Evolutionary conservation across 768 basidiomycete species (phyloP), one percentile per base, ranked within the genome.

Genomic region (Xerocomus spinulosus): DNA sequence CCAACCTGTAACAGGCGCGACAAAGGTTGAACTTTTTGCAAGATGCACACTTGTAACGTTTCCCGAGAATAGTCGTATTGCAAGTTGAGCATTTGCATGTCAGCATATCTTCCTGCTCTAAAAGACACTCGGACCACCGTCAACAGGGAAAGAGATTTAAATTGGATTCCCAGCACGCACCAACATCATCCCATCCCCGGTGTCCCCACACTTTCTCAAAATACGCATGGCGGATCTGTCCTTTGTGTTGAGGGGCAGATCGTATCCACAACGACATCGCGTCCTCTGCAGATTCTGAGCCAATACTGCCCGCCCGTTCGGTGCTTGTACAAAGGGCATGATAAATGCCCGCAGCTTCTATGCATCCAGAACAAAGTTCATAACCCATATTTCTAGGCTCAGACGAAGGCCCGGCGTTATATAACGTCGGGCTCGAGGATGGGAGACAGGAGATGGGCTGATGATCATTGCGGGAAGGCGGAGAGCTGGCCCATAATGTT

Each of bases 151-250:
- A 21, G 20, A 9, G 9, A 12, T 29, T 10, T 20, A 5, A 20
- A 17, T 26, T 14, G 15, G 29, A 34, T 12, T 26, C 36, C 29
- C 17, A 38, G 32, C 36, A 76, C 86, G 52, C 60, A 92, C 92
- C 89, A 44, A 96, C 83, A 60, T 92, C 88, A 48, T 82, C 82
- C 94, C 94, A 96, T 1, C 89, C 87, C 34, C 71, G 69, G 26
- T 77, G 77, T 1, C 83, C 83, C 94, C 93, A 96, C 3, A 87
- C 75, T 64, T 88, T 88, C 68, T 95, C 93, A 36, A 80, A 67
- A 62, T 87, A 97, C 2, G 88, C 85, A 62, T 97, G 93, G 10
- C 93, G 77, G 40, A 85, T 65, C 51, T 86, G 78, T 13, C 88
- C 88, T 63, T 88, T 90, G 56, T 70, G 71, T 41, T 78, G 80